phyloP scores from a whole-genome alignment of 768 basidiomycete species.

The Calocera cornea region DNA sequence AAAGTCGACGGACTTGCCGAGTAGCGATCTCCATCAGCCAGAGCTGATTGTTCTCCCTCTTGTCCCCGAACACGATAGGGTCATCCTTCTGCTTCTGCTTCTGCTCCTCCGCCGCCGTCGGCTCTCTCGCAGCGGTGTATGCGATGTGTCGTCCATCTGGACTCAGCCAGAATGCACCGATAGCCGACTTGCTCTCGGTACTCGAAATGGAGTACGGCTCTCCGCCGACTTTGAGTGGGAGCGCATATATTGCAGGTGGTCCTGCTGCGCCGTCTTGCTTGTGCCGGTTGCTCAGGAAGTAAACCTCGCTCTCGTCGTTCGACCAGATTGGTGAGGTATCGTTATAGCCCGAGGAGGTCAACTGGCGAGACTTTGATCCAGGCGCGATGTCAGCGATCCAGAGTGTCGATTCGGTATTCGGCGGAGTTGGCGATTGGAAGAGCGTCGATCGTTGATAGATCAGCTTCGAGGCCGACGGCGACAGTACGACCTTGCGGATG shows the following conservation, averaged over 20 bases:
- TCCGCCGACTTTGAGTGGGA: neutral
- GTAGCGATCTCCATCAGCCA: neutral
- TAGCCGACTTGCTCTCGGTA: neutral
- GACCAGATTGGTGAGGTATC: neutral
- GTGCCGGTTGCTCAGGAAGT: neutral
- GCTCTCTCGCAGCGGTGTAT: slow-evolving; percentile 7
- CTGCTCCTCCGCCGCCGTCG: slow-evolving; percentile 9
- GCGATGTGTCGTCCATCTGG: slow-evolving; percentile 12
- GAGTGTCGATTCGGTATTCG: neutral
- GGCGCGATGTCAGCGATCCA: neutral
- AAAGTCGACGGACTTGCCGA: neutral
- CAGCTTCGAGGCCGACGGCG: neutral
- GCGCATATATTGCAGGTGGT: neutral
- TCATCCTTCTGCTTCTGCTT: slow-evolving; percentile 12
- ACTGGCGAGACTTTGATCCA: neutral
- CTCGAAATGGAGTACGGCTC: neutral
- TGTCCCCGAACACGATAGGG: slow-evolving; percentile 9
- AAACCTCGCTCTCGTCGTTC: neutral
- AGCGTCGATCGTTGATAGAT: neutral
- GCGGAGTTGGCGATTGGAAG: neutral
- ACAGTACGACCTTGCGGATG: neutral
- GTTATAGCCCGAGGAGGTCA: neutral
- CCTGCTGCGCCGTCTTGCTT: neutral
- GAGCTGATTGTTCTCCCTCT: neutral
- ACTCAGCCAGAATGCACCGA: slow-evolving; percentile 2